These are phyloP conservation scores for Xanthoceras sorbifolium DNA, from an alignment of 345 rosid genomes.

Conservation along the genomic window DNA sequence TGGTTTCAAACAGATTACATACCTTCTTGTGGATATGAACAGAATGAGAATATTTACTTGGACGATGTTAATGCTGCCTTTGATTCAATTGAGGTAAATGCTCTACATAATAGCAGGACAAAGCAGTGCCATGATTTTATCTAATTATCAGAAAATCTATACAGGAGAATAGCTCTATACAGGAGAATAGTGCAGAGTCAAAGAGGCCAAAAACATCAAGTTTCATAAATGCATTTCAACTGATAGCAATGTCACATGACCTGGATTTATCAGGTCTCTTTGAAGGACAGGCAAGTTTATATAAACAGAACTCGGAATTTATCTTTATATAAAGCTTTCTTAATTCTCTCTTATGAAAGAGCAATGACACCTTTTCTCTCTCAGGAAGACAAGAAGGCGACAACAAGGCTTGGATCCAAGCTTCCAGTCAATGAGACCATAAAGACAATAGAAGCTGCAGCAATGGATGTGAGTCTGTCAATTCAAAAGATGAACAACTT, in stretches of 20 bases:
- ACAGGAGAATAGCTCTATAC: slow-evolving; percentile 58
- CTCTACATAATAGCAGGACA: slow-evolving; percentile 9
- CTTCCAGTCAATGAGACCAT: slow-evolving; percentile 68
- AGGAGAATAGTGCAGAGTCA: slow-evolving; percentile 54
- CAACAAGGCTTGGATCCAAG: slow-evolving; percentile 67
- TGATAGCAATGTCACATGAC: slow-evolving; percentile 94
- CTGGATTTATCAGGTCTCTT: slow-evolving; percentile 93
- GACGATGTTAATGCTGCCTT: slow-evolving; percentile 62
- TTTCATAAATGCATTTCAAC: slow-evolving; percentile 85
- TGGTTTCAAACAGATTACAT: slow-evolving; percentile 76
- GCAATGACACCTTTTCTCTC: slow-evolving; percentile 9
- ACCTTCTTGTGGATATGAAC: slow-evolving; percentile 47
- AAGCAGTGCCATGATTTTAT: slow-evolving; percentile 5
- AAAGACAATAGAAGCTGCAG: slow-evolving; percentile 84
- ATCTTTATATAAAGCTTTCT: background rate
- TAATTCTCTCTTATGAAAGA: slow-evolving; percentile 9
- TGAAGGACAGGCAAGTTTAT: slow-evolving; percentile 63
- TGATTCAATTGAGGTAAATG: slow-evolving; percentile 59
- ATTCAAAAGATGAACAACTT: slow-evolving; percentile 56
- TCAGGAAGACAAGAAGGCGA: slow-evolving; percentile 71
- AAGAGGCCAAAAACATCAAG: slow-evolving; percentile 53
- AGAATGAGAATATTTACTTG: slow-evolving; percentile 36
- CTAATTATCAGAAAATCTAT: slow-evolving; percentile 22
- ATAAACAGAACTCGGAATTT: slow-evolving; percentile 9
- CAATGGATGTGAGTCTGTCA: slow-evolving; percentile 58